Evolutionary conservation across 2,329 filamentous ascomycete species (phyloP).

Genomic region (Phoma sp.): DNA sequence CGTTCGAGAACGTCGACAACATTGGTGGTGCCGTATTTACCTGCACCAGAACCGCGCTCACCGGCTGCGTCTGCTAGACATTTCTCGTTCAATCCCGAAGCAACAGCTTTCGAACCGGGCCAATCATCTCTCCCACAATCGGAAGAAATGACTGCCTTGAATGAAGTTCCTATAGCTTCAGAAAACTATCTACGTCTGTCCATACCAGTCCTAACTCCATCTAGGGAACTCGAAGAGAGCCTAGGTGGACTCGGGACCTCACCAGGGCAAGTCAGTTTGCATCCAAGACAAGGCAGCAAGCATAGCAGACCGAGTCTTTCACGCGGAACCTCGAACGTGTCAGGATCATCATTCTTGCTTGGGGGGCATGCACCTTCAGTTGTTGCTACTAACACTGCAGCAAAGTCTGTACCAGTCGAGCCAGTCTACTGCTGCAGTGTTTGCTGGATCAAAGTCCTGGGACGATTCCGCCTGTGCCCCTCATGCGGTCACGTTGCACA

Average conservation of each 20-base stretch:
- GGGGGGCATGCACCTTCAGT: conserved; percentile 18
- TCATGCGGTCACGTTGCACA: conserved; percentile 47
- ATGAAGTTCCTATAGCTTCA: conserved; percentile 24
- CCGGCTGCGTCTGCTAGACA: conserved; percentile 33
- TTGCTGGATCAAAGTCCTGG: conserved; percentile 47
- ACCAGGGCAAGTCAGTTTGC: conserved; percentile 22
- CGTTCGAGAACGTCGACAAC: conserved; percentile 33
- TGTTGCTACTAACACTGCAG: conserved; percentile 9
- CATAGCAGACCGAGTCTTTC: conserved; percentile 31
- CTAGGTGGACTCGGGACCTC: conserved; percentile 25
- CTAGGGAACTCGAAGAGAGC: conserved; percentile 27
- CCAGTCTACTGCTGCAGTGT: conserved; percentile 44
- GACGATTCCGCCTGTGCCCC: conserved; percentile 45
- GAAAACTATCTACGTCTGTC: conserved; percentile 42
- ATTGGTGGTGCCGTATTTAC: conserved; percentile 34
- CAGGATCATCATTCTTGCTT: conserved; percentile 27
- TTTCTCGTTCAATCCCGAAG: conserved; percentile 47
- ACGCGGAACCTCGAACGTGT: conserved; percentile 36
- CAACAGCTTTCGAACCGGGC: conserved; percentile 41
- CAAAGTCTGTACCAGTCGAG: conserved; percentile 24
- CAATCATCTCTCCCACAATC: conserved; percentile 20
- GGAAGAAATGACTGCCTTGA: conserved; percentile 22
- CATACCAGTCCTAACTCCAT: conserved; percentile 31
- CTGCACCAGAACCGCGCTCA: conserved; percentile 27
- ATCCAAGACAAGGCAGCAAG: conserved; percentile 20